Evolutionary conservation across 2,329 filamentous ascomycete species (phyloP).

Genomic region (Fusarium goolgardi): DNA sequence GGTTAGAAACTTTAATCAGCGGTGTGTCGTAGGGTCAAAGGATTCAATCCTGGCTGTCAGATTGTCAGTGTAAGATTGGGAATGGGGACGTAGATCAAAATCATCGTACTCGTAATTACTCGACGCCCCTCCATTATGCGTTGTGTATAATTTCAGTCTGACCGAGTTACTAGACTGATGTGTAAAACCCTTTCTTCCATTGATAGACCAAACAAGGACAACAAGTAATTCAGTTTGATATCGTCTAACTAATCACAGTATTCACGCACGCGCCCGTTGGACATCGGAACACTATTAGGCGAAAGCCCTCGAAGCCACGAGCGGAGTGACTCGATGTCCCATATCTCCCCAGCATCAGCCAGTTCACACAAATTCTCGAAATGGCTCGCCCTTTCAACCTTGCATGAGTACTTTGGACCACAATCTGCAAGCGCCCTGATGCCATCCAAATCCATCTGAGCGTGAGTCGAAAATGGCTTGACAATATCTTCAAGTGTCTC

Average conservation of each 20-base stretch:
- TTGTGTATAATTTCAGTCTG: not conserved
- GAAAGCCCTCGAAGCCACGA: slow-evolving; percentile 7
- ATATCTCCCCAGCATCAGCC: slow-evolving; percentile 13
- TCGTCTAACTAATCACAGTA: not conserved
- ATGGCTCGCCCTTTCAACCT: not conserved
- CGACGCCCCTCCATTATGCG: not conserved
- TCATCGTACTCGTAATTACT: slow-evolving; percentile 2
- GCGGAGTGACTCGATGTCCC: slow-evolving; percentile 16
- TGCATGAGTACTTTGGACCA: not conserved
- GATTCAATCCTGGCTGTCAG: not conserved
- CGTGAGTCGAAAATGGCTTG: slow-evolving; percentile 8
- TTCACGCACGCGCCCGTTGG: not conserved
- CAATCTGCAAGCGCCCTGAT: not conserved
- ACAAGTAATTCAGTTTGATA: too few relatives aligned
- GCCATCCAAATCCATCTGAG: slow-evolving; percentile 6
- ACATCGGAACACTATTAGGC: slow-evolving; percentile 3
- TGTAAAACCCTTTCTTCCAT: not conserved
- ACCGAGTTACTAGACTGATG: not conserved
- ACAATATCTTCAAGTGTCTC: slow-evolving; percentile 10
- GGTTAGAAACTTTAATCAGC: not conserved
- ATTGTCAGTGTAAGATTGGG: not conserved
- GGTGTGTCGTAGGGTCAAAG: not conserved
- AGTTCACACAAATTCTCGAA: slow-evolving; percentile 7
- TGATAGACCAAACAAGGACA: not conserved
- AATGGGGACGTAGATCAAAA: not conserved